Evolutionary conservation across 1,284 basidiomycete species (phyloP).

Genomic region (Apiotrichum akiyoshidainum): DNA sequence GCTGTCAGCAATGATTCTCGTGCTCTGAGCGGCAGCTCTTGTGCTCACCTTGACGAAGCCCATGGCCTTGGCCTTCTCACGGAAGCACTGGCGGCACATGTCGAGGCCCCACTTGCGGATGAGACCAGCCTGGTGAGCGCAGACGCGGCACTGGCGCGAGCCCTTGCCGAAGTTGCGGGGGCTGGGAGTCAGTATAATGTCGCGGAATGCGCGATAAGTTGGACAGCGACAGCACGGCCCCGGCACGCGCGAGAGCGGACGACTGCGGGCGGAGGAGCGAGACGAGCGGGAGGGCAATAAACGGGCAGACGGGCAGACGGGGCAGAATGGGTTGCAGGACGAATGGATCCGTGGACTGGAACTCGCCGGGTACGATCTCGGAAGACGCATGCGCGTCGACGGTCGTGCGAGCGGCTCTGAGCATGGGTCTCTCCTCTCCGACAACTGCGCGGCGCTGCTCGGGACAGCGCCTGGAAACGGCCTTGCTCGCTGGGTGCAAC

Average conservation of each 20-base stretch:
- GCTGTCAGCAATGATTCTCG: slow-evolving; percentile 5
- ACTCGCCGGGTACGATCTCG: too few relatives aligned
- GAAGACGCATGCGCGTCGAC: too few relatives aligned
- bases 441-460: too few relatives aligned
- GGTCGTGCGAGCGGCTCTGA: too few relatives aligned
- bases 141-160: slow-evolving; percentile 91
- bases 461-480: too few relatives aligned
- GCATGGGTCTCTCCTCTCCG: too few relatives aligned
- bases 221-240: not conserved
- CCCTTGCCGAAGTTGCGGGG: slow-evolving; percentile 95
- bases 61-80: slow-evolving; percentile 85
- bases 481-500: too few relatives aligned
- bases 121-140: slow-evolving; percentile 92
- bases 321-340: too few relatives aligned
- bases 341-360: too few relatives aligned
- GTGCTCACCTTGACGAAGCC: slow-evolving; percentile 86
- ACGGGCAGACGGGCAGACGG: too few relatives aligned
- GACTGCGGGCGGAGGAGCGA: too few relatives aligned
- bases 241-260: not conserved
- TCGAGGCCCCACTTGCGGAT: slow-evolving; percentile 75
- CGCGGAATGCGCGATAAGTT: not conserved
- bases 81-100: slow-evolving; percentile 97
- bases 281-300: too few relatives aligned
- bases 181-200: slow-evolving; percentile 40
- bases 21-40: not conserved